Percentiles rank a stretch among this genome's conserved stretches.
These are phyloP conservation scores for Hippophae rhamnoides DNA, from an alignment of 306 rosid genomes.

Conservation along the genomic window DNA sequence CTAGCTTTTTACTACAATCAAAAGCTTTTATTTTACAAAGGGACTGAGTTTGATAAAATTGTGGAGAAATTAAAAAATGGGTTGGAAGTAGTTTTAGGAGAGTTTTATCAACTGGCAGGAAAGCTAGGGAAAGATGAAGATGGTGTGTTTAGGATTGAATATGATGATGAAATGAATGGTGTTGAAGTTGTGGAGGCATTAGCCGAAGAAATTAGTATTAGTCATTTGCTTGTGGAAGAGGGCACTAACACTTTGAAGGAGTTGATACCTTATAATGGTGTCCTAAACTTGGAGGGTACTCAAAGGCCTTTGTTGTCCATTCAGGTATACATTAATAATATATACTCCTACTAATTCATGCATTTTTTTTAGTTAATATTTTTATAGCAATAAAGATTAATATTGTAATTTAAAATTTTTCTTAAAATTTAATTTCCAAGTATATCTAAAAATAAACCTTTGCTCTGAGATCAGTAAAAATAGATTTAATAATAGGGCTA, in stretches of 20 bases:
- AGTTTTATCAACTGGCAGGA: slow-evolving; percentile 77
- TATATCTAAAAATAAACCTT: too few relatives aligned
- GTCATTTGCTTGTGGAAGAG: slow-evolving; percentile 55
- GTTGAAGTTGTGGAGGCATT: slow-evolving; percentile 61
- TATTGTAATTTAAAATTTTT: too few relatives aligned
- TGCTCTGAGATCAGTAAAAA: too few relatives aligned
- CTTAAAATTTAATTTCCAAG: too few relatives aligned
- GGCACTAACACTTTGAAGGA: slow-evolving; percentile 49
- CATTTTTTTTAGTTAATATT: not conserved
- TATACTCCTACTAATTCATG: not conserved
- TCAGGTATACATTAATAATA: slow-evolving; percentile 45
- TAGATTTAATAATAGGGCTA: too few relatives aligned
- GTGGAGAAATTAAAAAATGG: slow-evolving; percentile 70
- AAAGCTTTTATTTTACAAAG: slow-evolving; percentile 65
- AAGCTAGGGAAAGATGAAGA: slow-evolving; percentile 78
- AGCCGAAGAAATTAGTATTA: slow-evolving; percentile 46
- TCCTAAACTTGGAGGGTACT: slow-evolving; percentile 78
- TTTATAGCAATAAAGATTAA: too few relatives aligned
- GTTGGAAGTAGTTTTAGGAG: slow-evolving; percentile 44
- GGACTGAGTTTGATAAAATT: slow-evolving; percentile 37
- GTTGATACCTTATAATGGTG: slow-evolving; percentile 50
- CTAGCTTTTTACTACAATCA: slow-evolving; percentile 94
- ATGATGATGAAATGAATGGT: slow-evolving; percentile 52
- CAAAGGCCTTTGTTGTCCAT: slow-evolving; percentile 64
- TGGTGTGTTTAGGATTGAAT: slow-evolving; percentile 76